Evolutionary conservation across 2,329 filamentous ascomycete genomes (phyloP).

Genomic region (Coleophoma eucalyptorum): DNA sequence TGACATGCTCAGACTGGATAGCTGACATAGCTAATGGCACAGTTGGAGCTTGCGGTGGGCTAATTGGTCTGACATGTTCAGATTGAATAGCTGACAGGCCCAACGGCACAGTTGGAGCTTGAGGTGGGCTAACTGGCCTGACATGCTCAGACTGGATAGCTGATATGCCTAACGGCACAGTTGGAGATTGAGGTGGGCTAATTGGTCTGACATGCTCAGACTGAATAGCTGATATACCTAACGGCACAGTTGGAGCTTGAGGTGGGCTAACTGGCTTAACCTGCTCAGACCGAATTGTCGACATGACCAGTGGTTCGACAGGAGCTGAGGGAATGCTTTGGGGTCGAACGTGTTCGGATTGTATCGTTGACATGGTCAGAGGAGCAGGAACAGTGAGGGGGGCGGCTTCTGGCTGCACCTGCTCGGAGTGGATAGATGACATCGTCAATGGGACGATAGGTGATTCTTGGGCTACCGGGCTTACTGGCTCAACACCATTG

Average conservation of each 20-base stretch:
- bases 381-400: neutral
- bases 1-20: too few relatives aligned
- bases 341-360: constrained; percentile 8
- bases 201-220: neutral
- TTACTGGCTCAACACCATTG: constrained; percentile 31
- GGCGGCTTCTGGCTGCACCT: neutral
- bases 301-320: constrained; percentile 33
- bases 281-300: constrained; percentile 28
- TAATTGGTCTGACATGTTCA: too few relatives aligned
- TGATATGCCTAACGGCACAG: constrained; percentile 31
- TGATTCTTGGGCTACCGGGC: constrained; percentile 20
- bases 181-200: neutral
- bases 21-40: neutral
- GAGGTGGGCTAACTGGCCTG: constrained; percentile 41
- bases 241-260: constrained; percentile 1
- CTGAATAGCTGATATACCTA: constrained; percentile 23
- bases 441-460: neutral
- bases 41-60: too few relatives aligned
- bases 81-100: neutral
- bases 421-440: constrained; percentile 12
- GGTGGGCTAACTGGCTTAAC: neutral
- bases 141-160: constrained; percentile 39
- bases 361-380: constrained; percentile 36
- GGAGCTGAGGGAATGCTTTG: neutral
- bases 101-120: constrained; percentile 2